phyloP scores from a whole-genome alignment of 345 rosid species.

The Trapa bicornis region DNA sequence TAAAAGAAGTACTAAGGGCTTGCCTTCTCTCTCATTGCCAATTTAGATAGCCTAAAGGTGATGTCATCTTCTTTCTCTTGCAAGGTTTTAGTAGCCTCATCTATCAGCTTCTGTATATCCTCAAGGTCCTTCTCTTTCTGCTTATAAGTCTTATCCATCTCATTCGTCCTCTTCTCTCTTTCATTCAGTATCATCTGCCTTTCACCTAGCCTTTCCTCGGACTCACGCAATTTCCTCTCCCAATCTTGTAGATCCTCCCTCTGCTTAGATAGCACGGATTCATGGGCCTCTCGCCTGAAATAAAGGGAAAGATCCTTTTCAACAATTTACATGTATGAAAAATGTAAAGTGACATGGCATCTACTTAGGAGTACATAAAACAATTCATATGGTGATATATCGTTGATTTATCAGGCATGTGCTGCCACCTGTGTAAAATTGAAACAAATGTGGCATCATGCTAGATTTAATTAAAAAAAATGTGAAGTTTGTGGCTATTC shows the following conservation, averaged over 20 bases:
- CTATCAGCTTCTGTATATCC: conserved; percentile 59
- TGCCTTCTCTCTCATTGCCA: conserved; percentile 59
- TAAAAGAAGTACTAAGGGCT: conserved; percentile 2
- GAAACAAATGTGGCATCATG: no score
- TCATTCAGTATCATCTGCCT: conserved; percentile 55
- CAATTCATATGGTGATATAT: no score
- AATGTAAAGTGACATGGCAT: no score
- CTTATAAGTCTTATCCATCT: conserved; percentile 51
- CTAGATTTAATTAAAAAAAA: no score
- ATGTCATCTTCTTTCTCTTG: conserved; percentile 63
- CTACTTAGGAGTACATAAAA: no score
- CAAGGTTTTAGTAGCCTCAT: conserved; percentile 43
- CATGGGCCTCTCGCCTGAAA: conserved; percentile 67
- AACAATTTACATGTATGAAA: neutral
- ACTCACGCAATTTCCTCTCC: conserved; percentile 79
- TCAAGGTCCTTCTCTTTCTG: conserved; percentile 75
- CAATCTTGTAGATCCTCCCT: conserved; percentile 90
- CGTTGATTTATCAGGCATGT: no score
- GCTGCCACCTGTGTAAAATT: no score
- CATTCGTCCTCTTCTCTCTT: conserved; percentile 90
- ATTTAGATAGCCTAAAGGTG: conserved; percentile 42
- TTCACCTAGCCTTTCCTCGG: conserved; percentile 72
- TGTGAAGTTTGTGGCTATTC: no score
- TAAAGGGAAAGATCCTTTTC: conserved; percentile 3
- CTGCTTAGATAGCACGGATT: conserved; percentile 57